These are phyloP conservation scores for Cladosporium sp. DNA, from an alignment of 2,329 filamentous ascomycete genomes.

Conservation along the genomic window DNA sequence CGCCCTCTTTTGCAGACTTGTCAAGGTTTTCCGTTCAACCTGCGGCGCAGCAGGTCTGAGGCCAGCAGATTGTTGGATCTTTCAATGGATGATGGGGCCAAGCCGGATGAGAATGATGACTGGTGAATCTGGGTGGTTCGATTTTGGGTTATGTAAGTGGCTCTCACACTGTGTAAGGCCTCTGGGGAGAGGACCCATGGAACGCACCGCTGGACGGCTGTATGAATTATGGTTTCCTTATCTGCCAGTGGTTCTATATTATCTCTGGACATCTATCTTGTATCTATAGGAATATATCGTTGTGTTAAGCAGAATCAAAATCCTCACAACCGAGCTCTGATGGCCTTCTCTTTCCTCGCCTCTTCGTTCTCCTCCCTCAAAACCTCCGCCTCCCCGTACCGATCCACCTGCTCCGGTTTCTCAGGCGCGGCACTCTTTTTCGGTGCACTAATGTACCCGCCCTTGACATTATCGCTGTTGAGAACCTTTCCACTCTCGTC, in stretches of 20 bases:
- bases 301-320: constrained; percentile 5
- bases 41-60: neutral
- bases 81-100: neutral
- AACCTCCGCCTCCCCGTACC: constrained; percentile 36
- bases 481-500: constrained; percentile 49
- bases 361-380: constrained; percentile 37
- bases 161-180: too few relatives aligned
- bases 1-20: neutral
- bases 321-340: constrained; percentile 37
- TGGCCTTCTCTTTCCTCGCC: constrained; percentile 20
- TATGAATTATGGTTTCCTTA: too few relatives aligned
- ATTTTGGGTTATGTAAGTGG: too few relatives aligned
- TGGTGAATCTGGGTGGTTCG: too few relatives aligned
- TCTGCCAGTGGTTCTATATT: too few relatives aligned
- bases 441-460: constrained; percentile 53
- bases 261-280: neutral
- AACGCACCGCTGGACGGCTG: too few relatives aligned
- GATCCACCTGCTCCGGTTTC: constrained; percentile 30
- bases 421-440: constrained; percentile 48
- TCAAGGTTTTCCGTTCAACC: constrained; percentile 6
- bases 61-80: neutral
- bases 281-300: neutral
- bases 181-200: too few relatives aligned
- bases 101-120: too few relatives aligned
- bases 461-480: constrained; percentile 54